Percentiles rank a stretch among this genome's conserved stretches.
Evolutionary conservation across 2,329 filamentous ascomycete genomes (phyloP).

Genomic region (Xylariaceae sp.): DNA sequence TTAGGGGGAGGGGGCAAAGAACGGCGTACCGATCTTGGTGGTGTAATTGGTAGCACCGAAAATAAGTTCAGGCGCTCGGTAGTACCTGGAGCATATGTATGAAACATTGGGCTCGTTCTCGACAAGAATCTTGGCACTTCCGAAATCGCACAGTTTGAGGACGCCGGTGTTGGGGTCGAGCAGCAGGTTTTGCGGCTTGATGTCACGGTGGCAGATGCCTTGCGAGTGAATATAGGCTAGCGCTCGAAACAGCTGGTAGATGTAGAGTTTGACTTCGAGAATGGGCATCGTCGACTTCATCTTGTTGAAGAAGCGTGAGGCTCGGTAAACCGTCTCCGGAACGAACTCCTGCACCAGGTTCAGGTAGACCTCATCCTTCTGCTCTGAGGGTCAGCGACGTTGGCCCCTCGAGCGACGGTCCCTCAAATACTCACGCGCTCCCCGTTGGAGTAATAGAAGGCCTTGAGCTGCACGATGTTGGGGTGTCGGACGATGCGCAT

Average conservation of each 20-base stretch:
- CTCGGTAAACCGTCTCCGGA: constrained; percentile 95
- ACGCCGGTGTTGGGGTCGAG: constrained; percentile 87
- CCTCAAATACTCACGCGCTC: constrained; percentile 63
- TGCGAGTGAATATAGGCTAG: constrained; percentile 98
- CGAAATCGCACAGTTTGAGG: constrained; percentile 97
- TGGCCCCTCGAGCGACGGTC: constrained; percentile 2
- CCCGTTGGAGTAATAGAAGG: constrained; percentile 99
- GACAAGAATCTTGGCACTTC: constrained; percentile 95
- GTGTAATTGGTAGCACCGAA: constrained; percentile 99
- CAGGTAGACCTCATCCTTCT: constrained; percentile 98
- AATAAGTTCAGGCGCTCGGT: constrained; percentile 94
- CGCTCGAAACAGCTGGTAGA: constrained; percentile 97
- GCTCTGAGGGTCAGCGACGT: constrained; percentile 10
- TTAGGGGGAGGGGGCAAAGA: background rate
- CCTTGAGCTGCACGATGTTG: constrained; percentile 97
- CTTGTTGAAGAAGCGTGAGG: constrained; percentile 98
- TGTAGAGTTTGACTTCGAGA: constrained; percentile 98
- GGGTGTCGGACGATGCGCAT: constrained; percentile 99
- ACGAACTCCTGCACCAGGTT: constrained; percentile 98
- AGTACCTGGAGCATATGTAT: constrained; percentile 99
- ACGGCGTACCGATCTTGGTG: constrained; percentile 86
- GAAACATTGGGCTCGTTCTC: constrained; percentile 99
- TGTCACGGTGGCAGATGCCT: constrained; percentile 97
- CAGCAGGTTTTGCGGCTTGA: constrained; percentile 96
- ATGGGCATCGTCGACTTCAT: constrained; percentile 99